Conservation (phyloP, 2,329 filamentous ascomycete species). For the Aplosporella prunicola region DNA sequence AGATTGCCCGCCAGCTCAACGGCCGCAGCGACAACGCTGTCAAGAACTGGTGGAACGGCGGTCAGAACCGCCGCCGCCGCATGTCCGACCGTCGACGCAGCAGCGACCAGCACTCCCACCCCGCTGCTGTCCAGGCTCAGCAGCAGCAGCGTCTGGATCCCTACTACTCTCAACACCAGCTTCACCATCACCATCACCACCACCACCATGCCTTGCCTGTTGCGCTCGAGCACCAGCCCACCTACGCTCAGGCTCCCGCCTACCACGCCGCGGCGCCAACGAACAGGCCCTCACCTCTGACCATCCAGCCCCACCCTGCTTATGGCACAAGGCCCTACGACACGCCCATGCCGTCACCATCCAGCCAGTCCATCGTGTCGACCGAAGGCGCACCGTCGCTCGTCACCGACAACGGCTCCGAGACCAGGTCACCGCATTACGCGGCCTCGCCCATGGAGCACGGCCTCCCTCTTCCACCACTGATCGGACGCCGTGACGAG, state of each 20-base stretch:
- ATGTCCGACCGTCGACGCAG: constrained; percentile 23
- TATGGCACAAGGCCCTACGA: constrained; percentile 34
- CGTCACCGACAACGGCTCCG: constrained; percentile 53
- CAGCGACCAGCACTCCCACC: constrained; percentile 14
- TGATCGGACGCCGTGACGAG: constrained; percentile 27
- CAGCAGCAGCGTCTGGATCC: constrained; percentile 12
- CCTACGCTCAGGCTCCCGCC: constrained; percentile 1
- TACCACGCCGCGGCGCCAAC: constrained; percentile 6
- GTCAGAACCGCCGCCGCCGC: constrained; percentile 65
- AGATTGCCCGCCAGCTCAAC: constrained; percentile 73
- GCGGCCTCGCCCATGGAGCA: constrained; percentile 39
- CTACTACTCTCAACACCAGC: not conserved
- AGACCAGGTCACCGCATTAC: constrained; percentile 37
- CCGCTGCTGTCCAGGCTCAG: constrained; percentile 15
- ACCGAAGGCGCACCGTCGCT: constrained; percentile 57
- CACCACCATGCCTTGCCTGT: constrained; percentile 14
- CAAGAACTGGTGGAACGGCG: constrained; percentile 98
- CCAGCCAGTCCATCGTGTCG: constrained; percentile 53
- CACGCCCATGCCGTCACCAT: constrained; percentile 54
- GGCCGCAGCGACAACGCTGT: constrained; percentile 90
- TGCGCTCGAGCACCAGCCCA: constrained; percentile 7
- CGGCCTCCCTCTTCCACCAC: constrained; percentile 25
- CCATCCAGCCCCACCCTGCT: constrained; percentile 15
- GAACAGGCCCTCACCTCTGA: constrained; percentile 22
- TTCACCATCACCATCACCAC: constrained; percentile 13